Percentiles rank a stretch among this genome's conserved stretches.
phyloP scores from a whole-genome alignment of 164 flowering plant species.

The Santalum album region DNA sequence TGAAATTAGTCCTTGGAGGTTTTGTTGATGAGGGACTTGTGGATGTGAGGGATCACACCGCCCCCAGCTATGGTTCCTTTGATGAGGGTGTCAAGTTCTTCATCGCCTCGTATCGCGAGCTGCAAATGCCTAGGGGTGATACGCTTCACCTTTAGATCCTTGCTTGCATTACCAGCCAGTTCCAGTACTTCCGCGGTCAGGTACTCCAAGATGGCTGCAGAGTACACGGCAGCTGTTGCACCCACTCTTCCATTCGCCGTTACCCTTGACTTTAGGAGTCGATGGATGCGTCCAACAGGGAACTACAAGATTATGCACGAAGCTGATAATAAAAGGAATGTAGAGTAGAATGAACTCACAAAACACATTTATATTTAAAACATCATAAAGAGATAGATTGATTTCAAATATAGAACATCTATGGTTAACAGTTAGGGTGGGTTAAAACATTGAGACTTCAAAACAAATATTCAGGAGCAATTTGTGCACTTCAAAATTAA shows the following conservation, averaged over 20 bases:
- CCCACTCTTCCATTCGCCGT: constrained; percentile 50
- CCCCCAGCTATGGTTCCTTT: constrained; percentile 61
- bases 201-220: constrained; percentile 50
- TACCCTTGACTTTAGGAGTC: constrained; percentile 34
- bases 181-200: constrained; percentile 58
- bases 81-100: constrained; percentile 53
- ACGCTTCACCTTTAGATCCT: constrained; percentile 50
- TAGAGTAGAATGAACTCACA: too few species aligned
- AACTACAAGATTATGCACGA: constrained; percentile 24
- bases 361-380: too few species aligned
- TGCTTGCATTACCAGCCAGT: constrained; percentile 54
- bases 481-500: too few species aligned
- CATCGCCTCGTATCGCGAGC: constrained; percentile 54
- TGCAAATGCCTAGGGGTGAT: constrained; percentile 53
- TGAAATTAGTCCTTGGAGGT: constrained; percentile 42
- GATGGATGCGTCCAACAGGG: constrained; percentile 49
- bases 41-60: constrained; percentile 52
- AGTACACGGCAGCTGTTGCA: constrained; percentile 52
- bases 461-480: too few species aligned
- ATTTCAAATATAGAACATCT: too few species aligned
- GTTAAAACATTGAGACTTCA: too few species aligned
- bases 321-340: too few species aligned
- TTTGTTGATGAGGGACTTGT: constrained; percentile 52
- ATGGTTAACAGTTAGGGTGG: too few species aligned
- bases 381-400: too few species aligned